phyloP scores from a whole-genome alignment of 2,329 filamentous ascomycete genomes.

The Akanthomyces muscarius region DNA sequence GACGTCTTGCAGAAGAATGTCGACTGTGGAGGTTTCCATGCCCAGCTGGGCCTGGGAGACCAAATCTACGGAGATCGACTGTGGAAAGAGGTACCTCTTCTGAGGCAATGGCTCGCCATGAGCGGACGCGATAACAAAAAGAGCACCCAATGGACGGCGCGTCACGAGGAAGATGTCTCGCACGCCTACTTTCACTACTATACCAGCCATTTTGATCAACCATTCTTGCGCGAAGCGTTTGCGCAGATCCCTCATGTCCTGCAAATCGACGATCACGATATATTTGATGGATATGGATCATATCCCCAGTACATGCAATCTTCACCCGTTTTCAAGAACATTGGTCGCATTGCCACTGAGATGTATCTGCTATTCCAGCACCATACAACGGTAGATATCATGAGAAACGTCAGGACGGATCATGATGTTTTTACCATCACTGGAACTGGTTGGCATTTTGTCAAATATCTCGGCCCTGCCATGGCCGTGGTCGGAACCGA shows the following conservation, averaged over 20 bases:
- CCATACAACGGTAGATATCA: slow-evolving; percentile 89
- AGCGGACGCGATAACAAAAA: slow-evolving; percentile 91
- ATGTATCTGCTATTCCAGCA: slow-evolving; percentile 99
- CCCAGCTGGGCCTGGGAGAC: slow-evolving; percentile 85
- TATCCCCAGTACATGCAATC: slow-evolving; percentile 99
- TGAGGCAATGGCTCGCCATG: slow-evolving; percentile 93
- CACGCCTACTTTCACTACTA: slow-evolving; percentile 99
- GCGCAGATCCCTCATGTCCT: slow-evolving; percentile 94
- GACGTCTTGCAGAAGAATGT: slow-evolving; percentile 96
- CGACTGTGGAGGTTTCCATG: slow-evolving; percentile 93
- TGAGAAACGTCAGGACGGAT: slow-evolving; percentile 84
- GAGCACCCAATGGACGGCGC: slow-evolving; percentile 85
- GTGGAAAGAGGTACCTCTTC: slow-evolving; percentile 90
- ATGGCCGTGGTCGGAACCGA: slow-evolving; percentile 88
- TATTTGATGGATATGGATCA: slow-evolving; percentile 95
- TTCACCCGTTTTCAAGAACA: slow-evolving; percentile 97
- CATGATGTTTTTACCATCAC: slow-evolving; percentile 94
- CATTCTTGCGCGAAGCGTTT: slow-evolving; percentile 89
- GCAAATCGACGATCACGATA: slow-evolving; percentile 94
- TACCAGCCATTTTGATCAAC: slow-evolving; percentile 96
- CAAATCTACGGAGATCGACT: slow-evolving; percentile 94
- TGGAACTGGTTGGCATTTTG: slow-evolving; percentile 96
- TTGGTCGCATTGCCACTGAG: slow-evolving; percentile 88
- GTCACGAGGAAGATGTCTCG: slow-evolving; percentile 90
- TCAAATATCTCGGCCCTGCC: slow-evolving; percentile 91